Base-by-base conservation (phyloP, 352 stramenopile species). In the Phytophthora rubi region DNA sequence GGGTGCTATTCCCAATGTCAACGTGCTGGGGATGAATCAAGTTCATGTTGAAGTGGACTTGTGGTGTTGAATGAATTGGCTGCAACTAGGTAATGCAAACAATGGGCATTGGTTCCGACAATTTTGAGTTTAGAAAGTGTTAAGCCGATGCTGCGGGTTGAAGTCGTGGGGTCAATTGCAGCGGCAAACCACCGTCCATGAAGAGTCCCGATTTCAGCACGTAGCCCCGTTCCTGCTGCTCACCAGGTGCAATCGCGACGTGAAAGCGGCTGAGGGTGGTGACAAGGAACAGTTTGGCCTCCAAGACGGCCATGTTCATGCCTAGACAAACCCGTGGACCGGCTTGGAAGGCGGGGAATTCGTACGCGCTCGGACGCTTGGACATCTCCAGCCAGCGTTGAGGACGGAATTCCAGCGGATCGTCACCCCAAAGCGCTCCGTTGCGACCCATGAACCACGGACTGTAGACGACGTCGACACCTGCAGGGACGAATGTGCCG, bases 381-480 rank as follows among this genome's bases (percentile, higher is more conserved):
- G 76, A 59, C 62, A 86, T 82, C 18, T 90, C 83, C 23, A 94
- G 70, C 81, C 83, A 95, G 0, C 89, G 81, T 57, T 94, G 82
- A 2, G 89, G 88, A 5, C 76, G 77, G 53, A 94, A 93, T n/a
- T 70, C 63, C 0, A 83, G 54, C 0, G 82, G 73, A 54, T 93
- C 75, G 2, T 73, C 55, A 16, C 76, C 76, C 87, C 89, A 95
- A n/a, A 88, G 32, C 7, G 61, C 47, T 12, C 75, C 68, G 39
- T 86, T 68, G 48, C 87, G 82, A 0, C 87, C 88, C 86, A 96
- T 96, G 51, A 72, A 86, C 76, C 85, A 97, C 30, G 88, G 83
- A 53, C 78, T 86, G 70, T 92, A 96, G 32, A 87, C 75, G 16
- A 94, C 37, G 12, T 88, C 81, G 2, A 79, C 78, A 15, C 87